Evolutionary conservation across 2,329 filamentous ascomycete species (phyloP), one percentile per base, ranked within the genome.

Genomic region (Rhynchosporium agropyri): DNA sequence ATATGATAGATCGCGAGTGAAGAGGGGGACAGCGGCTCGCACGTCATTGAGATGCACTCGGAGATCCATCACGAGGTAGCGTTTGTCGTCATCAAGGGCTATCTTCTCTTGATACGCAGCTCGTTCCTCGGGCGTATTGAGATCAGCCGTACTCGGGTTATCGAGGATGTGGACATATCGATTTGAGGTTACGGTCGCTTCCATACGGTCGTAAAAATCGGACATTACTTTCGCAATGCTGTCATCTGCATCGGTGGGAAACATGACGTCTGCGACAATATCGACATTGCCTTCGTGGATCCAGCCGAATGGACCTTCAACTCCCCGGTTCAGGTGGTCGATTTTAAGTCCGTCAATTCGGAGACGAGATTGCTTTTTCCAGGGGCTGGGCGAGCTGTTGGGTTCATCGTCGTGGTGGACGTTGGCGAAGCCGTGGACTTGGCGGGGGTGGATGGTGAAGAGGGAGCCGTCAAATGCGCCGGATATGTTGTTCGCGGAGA

Each of bases 261-360:
- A 91, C 86, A 97, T 94, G 68, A 99, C 88, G 72, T 99, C 95
- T 6, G 95, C 90, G 13, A 98, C 88, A 65, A 99, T 97, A 74
- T 99, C 95, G 46, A 99, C 92, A 66, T 95, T 96, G 40, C 95
- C 95, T 77, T 98, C 92, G 69, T 96, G 90, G 59, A 99, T 99
- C 95, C 95, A 99, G 3, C 92, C 93, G 75, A 99, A 97, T 0
- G 94, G 93, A 0, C 95, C 95, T 65, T 95, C 88, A 20, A 97
- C 92, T 29, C 93, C 93, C 48, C 92, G 87, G 74, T 99, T 99
- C 9, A 99, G 82, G 75, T 99, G 95, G 71, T 98, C 95, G 60
- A 99, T 97, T 74, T 89, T 96, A 9, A 99, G 82, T 0, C 89
- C 92, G 73, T 99, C 95, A 63, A 99, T 96, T 4, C 95, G 87